Conservation (phyloP, 169 alveolate genomes). For the Eimeria nieschulzi region DNA sequence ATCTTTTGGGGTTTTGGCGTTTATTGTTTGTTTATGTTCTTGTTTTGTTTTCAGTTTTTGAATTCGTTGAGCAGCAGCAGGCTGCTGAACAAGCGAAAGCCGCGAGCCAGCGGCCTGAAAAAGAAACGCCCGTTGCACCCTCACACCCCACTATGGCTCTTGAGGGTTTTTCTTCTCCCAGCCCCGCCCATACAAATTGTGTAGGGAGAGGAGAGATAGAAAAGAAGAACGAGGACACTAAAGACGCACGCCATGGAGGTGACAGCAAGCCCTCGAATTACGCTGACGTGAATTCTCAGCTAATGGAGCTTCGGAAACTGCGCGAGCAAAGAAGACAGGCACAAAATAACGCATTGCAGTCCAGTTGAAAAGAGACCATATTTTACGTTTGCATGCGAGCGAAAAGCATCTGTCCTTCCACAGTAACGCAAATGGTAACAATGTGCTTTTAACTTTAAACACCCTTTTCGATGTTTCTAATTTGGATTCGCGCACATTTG, state of each 20-base stretch:
- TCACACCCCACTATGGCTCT: not conserved
- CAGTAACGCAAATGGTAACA: too few relatives aligned
- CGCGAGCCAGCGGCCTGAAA: not conserved
- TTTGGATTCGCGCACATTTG: too few relatives aligned
- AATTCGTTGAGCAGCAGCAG: constrained; percentile 69
- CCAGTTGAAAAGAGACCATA: not conserved
- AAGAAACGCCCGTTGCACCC: not conserved
- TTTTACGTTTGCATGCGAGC: not conserved
- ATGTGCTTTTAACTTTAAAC: too few relatives aligned
- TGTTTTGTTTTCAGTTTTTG: constrained; percentile 47
- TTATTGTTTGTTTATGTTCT: not conserved
- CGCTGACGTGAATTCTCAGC: constrained; percentile 32
- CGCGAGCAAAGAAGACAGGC: constrained; percentile 42
- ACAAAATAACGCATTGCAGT: not conserved
- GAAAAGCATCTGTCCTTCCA: not conserved
- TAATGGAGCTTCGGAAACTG: constrained; percentile 21
- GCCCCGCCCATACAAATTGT: too few relatives aligned
- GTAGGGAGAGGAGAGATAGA: too few relatives aligned
- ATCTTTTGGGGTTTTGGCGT: too few relatives aligned
- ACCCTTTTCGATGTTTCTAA: too few relatives aligned
- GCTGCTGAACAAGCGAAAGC: not conserved
- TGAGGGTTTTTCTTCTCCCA: not conserved
- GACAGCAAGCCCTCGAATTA: constrained; percentile 23
- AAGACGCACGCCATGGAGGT: not conserved
- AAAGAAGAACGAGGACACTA: not conserved